Conservation (phyloP, 2,329 filamentous ascomycete species). For the Penicillium sp. region DNA sequence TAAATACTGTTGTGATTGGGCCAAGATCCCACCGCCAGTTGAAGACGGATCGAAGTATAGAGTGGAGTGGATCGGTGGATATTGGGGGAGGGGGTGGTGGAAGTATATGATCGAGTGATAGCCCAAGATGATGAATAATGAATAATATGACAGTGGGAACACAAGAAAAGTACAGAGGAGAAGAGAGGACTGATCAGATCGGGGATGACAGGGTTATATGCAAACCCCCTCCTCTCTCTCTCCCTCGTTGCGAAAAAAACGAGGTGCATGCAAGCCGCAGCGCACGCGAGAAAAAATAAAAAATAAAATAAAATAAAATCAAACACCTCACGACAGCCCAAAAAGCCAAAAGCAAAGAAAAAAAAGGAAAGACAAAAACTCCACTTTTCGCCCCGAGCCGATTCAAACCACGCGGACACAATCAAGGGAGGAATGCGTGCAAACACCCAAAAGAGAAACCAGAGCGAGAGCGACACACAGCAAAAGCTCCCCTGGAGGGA, state of each 20-base stretch:
- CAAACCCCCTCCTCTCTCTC: slow-evolving; percentile 1
- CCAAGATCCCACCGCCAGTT: background rate
- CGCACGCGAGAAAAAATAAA: slow-evolving; percentile 14
- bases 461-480: background rate
- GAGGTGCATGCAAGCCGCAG: slow-evolving; percentile 18
- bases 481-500: too few species aligned
- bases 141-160: too few species aligned
- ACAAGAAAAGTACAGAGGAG: background rate
- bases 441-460: background rate
- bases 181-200: slow-evolving; percentile 1
- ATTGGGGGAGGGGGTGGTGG: too few species aligned
- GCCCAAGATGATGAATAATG: background rate
- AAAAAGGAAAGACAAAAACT: background rate
- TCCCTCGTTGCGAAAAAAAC: slow-evolving; percentile 10
- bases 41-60: background rate
- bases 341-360: background rate
- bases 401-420: slow-evolving; percentile 17
- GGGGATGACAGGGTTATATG: slow-evolving; percentile 16
- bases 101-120: too few species aligned
- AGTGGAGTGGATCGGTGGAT: background rate
- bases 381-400: slow-evolving; percentile 22
- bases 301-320: background rate
- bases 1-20: background rate
- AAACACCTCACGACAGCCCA: slow-evolving; percentile 7
- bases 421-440: slow-evolving; percentile 16